A percentile compares a stretch with the other conserved stretches of the same genome.
Evolutionary conservation across 495 filamentous ascomycete genomes (phyloP).

Genomic region (Xylaria bambusicola): DNA sequence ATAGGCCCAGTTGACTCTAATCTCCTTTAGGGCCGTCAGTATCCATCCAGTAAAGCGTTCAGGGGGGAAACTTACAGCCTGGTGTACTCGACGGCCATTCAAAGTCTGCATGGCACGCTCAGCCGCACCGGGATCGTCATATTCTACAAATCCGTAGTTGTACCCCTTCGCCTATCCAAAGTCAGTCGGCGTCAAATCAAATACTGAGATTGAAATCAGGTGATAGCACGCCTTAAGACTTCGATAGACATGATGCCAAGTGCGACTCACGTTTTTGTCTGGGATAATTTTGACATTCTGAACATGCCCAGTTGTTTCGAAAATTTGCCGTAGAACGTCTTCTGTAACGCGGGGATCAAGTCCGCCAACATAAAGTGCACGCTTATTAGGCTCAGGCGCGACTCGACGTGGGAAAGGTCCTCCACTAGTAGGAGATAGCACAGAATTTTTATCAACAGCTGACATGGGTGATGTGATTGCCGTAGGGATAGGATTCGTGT

Average conservation of each 20-base stretch:
- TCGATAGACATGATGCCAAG: conserved; percentile 20
- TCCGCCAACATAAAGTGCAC: conserved; percentile 94
- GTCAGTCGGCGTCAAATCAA: conserved; percentile 22
- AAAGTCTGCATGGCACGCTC: conserved; percentile 97
- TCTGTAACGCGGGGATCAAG: conserved; percentile 95
- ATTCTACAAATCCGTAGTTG: conserved; percentile 99
- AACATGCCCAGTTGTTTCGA: conserved; percentile 97
- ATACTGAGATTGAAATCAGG: neutral
- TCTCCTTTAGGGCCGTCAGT: conserved; percentile 67
- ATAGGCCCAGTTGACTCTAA: conserved; percentile 99
- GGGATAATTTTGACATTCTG: conserved; percentile 99
- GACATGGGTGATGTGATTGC: conserved; percentile 89
- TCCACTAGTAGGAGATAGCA: conserved; percentile 80
- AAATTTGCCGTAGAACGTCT: conserved; percentile 95
- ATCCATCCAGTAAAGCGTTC: neutral
- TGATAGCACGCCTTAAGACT: neutral
- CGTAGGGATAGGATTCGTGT: conserved; percentile 92
- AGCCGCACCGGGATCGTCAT: conserved; percentile 94
- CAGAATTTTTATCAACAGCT: conserved; percentile 57
- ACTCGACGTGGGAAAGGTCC: conserved; percentile 86
- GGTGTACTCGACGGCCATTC: conserved; percentile 92
- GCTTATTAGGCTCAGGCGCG: conserved; percentile 97
- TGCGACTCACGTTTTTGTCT: conserved; percentile 84
- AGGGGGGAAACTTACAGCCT: conserved; percentile 64
- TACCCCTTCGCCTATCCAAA: conserved; percentile 77